Evolutionary conservation across 176 grass and related monocot species (phyloP).

Genomic region (Oryza nivara): DNA sequence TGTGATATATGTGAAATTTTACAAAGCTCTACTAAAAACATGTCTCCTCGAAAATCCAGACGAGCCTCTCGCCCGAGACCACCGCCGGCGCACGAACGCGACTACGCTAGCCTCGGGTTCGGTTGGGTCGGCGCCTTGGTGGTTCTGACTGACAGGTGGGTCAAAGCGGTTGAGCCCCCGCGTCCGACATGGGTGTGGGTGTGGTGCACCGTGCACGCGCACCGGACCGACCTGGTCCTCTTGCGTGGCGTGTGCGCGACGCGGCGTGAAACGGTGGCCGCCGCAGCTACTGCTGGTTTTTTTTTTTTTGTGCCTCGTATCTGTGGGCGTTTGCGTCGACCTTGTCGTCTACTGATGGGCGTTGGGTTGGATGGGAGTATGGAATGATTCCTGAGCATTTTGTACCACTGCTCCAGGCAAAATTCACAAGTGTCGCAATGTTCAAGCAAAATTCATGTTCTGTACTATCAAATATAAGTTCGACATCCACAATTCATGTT

Average conservation of each 20-base stretch:
- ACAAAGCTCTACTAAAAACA: no score
- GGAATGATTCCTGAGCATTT: no score
- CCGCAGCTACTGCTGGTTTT: no score
- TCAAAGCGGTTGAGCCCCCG: no score
- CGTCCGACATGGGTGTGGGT: no score
- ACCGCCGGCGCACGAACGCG: slow-evolving; percentile 11
- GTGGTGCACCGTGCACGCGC: neutral
- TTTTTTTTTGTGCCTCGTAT: no score
- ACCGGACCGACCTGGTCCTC: neutral
- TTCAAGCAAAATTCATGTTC: neutral
- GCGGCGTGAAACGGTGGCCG: neutral
- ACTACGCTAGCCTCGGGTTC: no score
- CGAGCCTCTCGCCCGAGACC: slow-evolving; percentile 72
- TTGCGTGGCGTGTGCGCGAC: neutral
- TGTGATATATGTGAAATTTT: no score
- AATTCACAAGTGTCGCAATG: neutral
- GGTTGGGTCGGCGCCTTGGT: neutral
- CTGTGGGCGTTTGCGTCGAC: no score
- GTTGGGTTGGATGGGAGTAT: no score
- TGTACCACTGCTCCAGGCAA: no score
- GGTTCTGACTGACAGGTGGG: neutral
- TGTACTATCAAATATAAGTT: neutral
- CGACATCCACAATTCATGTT: neutral
- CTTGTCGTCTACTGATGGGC: neutral
- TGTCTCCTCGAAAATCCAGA: neutral